These are phyloP conservation scores for Cyclostephanos tholiformis DNA, from an alignment of 108 stramenopile species.

Conservation along the genomic window DNA sequence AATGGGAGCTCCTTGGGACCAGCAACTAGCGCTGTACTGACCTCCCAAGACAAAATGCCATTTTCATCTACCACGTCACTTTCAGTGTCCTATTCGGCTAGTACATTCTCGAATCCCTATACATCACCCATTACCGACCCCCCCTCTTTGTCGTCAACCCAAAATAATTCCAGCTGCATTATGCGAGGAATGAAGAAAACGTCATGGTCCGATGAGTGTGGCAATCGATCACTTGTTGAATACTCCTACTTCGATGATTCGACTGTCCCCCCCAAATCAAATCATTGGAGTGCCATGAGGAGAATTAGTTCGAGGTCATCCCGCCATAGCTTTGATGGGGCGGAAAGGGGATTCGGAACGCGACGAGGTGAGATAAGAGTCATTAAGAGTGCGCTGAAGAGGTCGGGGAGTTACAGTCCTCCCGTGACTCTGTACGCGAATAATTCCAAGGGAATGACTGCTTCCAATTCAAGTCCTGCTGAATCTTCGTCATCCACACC, in stretches of 20 bases:
- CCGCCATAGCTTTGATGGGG: constrained; percentile 35
- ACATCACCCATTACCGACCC: constrained; percentile 9
- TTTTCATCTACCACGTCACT: constrained; percentile 10
- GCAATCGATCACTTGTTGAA: constrained; percentile 62
- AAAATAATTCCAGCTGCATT: constrained; percentile 25
- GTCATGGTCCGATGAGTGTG: constrained; percentile 82
- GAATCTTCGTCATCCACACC: constrained; percentile 17
- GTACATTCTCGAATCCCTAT: constrained; percentile 18
- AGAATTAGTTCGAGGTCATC: constrained; percentile 26
- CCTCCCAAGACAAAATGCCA: constrained; percentile 1
- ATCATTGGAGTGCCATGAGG: constrained; percentile 29
- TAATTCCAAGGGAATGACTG: neutral
- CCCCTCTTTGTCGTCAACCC: constrained; percentile 11
- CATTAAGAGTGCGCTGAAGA: constrained; percentile 43
- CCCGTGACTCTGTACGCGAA: constrained; percentile 22
- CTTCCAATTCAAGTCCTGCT: constrained; percentile 9
- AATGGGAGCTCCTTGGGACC: constrained; percentile 3
- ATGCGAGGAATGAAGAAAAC: constrained; percentile 46
- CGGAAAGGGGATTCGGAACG: constrained; percentile 17
- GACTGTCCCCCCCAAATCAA: constrained; percentile 21
- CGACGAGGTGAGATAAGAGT: constrained; percentile 32
- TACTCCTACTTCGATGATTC: constrained; percentile 66
- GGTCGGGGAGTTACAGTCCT: constrained; percentile 45
- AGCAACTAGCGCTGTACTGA: constrained; percentile 13
- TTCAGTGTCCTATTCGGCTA: constrained; percentile 27